Evolutionary conservation across 2,329 filamentous ascomycete genomes (phyloP).

Genomic region (Fusarium napiforme): DNA sequence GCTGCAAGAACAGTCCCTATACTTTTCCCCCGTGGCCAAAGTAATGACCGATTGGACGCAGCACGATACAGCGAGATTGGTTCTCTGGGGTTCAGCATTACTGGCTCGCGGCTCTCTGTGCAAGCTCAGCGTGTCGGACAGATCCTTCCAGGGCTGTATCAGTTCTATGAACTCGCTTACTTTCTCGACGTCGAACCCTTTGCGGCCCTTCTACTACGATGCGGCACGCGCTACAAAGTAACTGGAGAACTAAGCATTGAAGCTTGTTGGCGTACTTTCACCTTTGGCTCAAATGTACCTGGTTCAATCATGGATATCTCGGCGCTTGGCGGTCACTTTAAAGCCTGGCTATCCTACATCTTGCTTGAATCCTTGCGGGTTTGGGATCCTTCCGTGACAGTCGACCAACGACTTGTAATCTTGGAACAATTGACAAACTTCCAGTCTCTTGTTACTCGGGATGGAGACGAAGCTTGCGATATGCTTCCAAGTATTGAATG

Average conservation of each 20-base stretch:
- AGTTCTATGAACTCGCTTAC: background rate
- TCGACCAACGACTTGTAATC: background rate
- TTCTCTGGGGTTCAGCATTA: background rate
- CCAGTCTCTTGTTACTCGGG: background rate
- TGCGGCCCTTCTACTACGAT: background rate
- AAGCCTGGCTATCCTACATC: background rate
- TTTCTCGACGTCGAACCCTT: background rate
- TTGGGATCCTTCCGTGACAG: background rate
- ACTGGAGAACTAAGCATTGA: background rate
- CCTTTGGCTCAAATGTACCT: background rate
- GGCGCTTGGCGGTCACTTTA: too few relatives aligned
- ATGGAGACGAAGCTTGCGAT: fast-evolving
- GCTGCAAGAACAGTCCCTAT: background rate
- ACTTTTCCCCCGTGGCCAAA: too few relatives aligned
- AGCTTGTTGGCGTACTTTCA: background rate
- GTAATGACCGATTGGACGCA: background rate
- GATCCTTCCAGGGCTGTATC: background rate
- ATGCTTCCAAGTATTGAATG: background rate
- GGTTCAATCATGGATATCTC: too few relatives aligned
- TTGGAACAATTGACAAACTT: background rate
- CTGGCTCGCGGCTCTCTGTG: background rate
- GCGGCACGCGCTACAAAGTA: background rate
- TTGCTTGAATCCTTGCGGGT: background rate
- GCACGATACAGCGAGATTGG: background rate
- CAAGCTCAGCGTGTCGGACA: background rate